These are phyloP conservation scores for Cordyceps tenuipes DNA, from an alignment of 2,329 filamentous ascomycete species.

Conservation along the genomic window DNA sequence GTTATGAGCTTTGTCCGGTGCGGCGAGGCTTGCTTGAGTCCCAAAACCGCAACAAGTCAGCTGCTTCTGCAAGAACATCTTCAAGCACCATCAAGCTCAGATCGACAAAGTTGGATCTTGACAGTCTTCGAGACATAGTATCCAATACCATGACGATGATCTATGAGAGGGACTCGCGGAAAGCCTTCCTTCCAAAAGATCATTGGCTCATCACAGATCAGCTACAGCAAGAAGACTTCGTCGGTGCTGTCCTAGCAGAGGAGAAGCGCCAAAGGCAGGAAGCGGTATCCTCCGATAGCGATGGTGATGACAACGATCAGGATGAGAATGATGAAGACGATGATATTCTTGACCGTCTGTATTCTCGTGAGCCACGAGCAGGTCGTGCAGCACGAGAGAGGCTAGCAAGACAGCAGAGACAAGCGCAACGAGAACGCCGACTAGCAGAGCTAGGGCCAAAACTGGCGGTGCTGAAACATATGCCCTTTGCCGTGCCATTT, in stretches of 20 bases:
- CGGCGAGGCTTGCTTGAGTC: background rate
- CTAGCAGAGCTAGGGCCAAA: constrained; percentile 76
- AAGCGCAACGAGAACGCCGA: constrained; percentile 59
- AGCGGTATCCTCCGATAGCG: constrained; percentile 25
- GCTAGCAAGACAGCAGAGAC: constrained; percentile 55
- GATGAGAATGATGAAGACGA: background rate
- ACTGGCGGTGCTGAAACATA: constrained; percentile 84
- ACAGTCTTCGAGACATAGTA: constrained; percentile 70
- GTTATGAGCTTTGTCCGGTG: constrained; percentile 47
- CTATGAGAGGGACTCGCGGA: constrained; percentile 86
- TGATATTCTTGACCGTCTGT: constrained; percentile 16
- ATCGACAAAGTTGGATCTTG: constrained; percentile 49
- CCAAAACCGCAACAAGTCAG: background rate
- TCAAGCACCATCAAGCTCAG: constrained; percentile 11
- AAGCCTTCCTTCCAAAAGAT: constrained; percentile 69
- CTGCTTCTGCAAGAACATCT: background rate
- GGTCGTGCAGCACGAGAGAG: constrained; percentile 56
- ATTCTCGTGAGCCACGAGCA: constrained; percentile 50
- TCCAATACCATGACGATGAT: constrained; percentile 77
- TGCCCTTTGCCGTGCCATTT: constrained; percentile 96
- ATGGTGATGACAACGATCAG: constrained; percentile 16
- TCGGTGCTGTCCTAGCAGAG: constrained; percentile 77
- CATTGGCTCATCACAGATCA: constrained; percentile 91
- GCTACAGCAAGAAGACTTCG: constrained; percentile 84
- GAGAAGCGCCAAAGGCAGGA: constrained; percentile 67